Evolutionary conservation across 768 basidiomycete genomes (phyloP).

Genomic region (Tulasnella sp.): DNA sequence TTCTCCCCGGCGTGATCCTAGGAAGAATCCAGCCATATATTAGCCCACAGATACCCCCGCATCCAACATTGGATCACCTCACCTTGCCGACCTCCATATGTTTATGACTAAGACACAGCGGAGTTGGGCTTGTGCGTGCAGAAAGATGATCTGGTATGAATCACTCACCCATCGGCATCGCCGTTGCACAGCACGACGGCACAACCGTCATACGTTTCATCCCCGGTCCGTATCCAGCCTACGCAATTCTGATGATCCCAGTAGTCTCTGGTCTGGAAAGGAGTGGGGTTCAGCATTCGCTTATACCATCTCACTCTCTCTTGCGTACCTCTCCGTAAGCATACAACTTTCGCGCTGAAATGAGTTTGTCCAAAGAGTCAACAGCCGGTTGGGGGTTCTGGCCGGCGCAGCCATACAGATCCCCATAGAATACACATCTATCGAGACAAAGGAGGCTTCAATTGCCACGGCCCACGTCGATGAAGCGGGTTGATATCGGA

Average conservation of each 20-base stretch:
- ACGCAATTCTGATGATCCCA: constrained; percentile 21
- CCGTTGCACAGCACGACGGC: constrained; percentile 21
- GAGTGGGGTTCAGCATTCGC: not conserved
- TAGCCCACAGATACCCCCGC: not conserved
- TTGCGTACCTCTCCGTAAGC: constrained; percentile 18
- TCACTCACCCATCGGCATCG: constrained; percentile 15
- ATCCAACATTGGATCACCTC: not conserved
- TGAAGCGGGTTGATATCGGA: not conserved
- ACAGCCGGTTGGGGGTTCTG: constrained; percentile 18
- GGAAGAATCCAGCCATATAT: not conserved
- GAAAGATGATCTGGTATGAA: too few relatives aligned
- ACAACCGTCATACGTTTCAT: constrained; percentile 19
- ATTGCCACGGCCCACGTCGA: not conserved
- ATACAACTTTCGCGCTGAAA: constrained; percentile 18
- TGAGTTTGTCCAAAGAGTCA: constrained; percentile 17
- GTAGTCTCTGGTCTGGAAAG: constrained; percentile 14
- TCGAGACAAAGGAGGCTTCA: not conserved
- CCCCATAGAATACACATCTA: constrained; percentile 21
- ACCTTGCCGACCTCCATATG: constrained; percentile 31
- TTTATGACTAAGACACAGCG: too few relatives aligned
- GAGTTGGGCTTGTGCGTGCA: constrained; percentile 12
- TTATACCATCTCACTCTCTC: not conserved
- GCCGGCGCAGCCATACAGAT: constrained; percentile 18
- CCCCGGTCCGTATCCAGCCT: constrained; percentile 19
- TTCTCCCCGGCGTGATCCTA: constrained; percentile 34